Base-by-base conservation (phyloP, 768 basidiomycete species). In the Suillus spraguei region DNA sequence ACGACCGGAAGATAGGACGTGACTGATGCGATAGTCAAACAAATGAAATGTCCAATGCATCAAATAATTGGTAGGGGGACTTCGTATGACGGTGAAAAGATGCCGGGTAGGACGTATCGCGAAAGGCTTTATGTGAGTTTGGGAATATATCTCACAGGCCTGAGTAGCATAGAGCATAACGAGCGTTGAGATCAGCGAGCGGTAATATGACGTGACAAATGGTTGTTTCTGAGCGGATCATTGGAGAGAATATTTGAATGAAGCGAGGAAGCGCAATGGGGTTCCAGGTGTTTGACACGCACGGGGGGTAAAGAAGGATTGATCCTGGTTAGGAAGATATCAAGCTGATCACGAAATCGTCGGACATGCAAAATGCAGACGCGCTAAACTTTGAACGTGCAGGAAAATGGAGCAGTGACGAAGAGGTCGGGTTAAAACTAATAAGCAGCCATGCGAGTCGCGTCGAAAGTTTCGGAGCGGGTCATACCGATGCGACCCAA, bases 401-500 rank as follows among this genome's bases (percentile, higher is more conserved):
- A 24, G 42, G 52, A 54, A 58, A n/a, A 60, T 39, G 17, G 36
- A 54, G 33, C 59, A 44, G 60, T 38, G 24, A 44, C 32, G 53
- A 50, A 47, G 24, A 54, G 8, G 24, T 14, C 28, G 39, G 24
- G 56, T 38, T 77, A 76, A 76, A 32, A 61, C 75, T 71, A 83
- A 70, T 80, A 81, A 38, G 69, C 66, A 32, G 77, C 76, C 82
- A 89, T 81, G 61, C 87, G 83, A 32, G 81, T 70, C 5, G 89
- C 85, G 16, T 85, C 86, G 69, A 88, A 91, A 4, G 91, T 91
- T 74, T 92, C 90, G 2, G 89, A 84, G 17, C 89, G 83, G 11
- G 75, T 68, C 39, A 92, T 77, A 14, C 83, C 81, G 35, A 72
- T 77, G 44, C 83, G 81, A 1, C 71, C 78, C 22, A 81, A 65